Conservation (phyloP, 768 basidiomycete species). For the Lactarius deliciosus region DNA sequence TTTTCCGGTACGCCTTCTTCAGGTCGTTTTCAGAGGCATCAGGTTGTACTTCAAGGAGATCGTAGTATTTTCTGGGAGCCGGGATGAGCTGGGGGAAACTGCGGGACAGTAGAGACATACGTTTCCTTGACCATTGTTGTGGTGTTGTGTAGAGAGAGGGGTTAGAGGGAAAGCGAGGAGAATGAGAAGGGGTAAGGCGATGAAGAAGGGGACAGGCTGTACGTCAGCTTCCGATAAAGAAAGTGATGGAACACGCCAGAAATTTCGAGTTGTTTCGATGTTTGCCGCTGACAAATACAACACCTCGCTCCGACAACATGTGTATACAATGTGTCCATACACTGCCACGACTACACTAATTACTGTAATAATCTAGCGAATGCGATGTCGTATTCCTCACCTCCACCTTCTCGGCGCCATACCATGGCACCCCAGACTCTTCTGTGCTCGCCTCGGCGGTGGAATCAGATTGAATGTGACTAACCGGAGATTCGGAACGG, state of each 20-base stretch:
- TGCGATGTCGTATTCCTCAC: not conserved
- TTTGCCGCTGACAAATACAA: slow-evolving; percentile 19
- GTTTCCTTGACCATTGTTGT: slow-evolving; percentile 67
- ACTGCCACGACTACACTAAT: not conserved
- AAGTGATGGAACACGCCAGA: slow-evolving; percentile 43
- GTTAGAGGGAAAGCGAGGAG: slow-evolving; percentile 21
- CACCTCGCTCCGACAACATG: slow-evolving; percentile 3
- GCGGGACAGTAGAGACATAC: slow-evolving; percentile 39
- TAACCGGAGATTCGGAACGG: not conserved
- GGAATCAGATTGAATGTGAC: not conserved
- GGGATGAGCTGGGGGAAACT: slow-evolving; percentile 13
- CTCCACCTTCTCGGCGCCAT: not conserved
- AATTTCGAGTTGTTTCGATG: slow-evolving; percentile 35
- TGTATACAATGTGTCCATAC: not conserved
- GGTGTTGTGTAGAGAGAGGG: slow-evolving; percentile 22
- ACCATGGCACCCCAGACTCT: slow-evolving; percentile 17
- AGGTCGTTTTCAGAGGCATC: slow-evolving; percentile 80
- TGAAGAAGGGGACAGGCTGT: slow-evolving; percentile 25
- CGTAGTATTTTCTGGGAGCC: slow-evolving; percentile 76
- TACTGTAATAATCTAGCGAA: not conserved
- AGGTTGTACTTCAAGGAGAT: slow-evolving; percentile 83
- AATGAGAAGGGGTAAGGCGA: slow-evolving; percentile 16
- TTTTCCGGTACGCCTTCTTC: slow-evolving; percentile 96
- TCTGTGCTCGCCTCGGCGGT: slow-evolving; percentile 19
- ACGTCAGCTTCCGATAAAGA: slow-evolving; percentile 32